Percentiles rank a stretch among this genome's conserved stretches.
Conservation (phyloP, 495 filamentous ascomycete genomes). For the Aspergillus sparsus region DNA sequence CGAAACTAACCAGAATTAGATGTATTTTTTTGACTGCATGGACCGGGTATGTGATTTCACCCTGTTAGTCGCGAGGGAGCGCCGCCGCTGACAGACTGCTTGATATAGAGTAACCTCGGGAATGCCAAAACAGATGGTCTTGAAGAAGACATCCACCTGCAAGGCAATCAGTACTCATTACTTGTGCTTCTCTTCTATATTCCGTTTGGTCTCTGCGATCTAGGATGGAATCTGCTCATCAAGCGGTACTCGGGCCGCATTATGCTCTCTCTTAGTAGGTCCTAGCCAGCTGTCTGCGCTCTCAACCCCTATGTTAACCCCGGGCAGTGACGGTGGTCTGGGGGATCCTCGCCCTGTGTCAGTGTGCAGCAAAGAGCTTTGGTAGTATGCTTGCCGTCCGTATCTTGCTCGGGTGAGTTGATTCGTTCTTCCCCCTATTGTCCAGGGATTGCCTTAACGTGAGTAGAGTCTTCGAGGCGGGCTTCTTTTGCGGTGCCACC, state of each 20-base stretch:
- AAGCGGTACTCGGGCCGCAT: conserved; percentile 54
- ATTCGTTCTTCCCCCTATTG: not conserved
- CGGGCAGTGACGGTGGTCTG: conserved; percentile 53
- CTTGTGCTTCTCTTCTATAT: conserved; percentile 71
- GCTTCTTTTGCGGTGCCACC: conserved; percentile 59
- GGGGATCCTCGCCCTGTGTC: conserved; percentile 41
- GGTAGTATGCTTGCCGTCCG: conserved; percentile 50
- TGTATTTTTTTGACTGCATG: conserved; percentile 63
- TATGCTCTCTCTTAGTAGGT: conserved; percentile 43
- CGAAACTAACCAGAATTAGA: conserved; percentile 30
- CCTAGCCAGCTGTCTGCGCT: not conserved
- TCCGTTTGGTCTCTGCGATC: conserved; percentile 67
- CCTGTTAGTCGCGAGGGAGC: conserved; percentile 13
- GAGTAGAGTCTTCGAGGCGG: conserved; percentile 61
- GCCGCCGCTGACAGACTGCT: conserved; percentile 14
- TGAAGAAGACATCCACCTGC: conserved; percentile 52
- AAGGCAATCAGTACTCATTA: conserved; percentile 64
- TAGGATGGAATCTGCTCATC: conserved; percentile 60
- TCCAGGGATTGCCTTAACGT: conserved; percentile 36
- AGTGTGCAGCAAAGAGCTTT: conserved; percentile 54
- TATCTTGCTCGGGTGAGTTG: conserved; percentile 35
- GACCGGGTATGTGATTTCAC: conserved; percentile 54
- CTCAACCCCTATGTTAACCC: conserved; percentile 42
- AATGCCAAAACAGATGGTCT: conserved; percentile 68
- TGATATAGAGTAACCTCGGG: conserved; percentile 49